phyloP scores from a whole-genome alignment of 2,329 filamentous ascomycete species.

The Exserohilum rostratum region DNA sequence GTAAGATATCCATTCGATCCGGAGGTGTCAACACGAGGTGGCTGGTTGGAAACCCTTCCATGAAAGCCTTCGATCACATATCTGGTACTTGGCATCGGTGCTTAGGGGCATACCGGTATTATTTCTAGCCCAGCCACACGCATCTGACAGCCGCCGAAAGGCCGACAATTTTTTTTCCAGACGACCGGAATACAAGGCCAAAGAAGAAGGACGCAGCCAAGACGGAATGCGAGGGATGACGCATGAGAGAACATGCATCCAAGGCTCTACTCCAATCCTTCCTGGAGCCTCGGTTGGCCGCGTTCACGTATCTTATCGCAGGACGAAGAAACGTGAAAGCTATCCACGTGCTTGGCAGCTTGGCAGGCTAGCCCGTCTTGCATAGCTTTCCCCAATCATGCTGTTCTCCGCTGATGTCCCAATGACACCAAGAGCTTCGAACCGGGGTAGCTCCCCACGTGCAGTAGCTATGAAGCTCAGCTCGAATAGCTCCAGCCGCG shows the following conservation, averaged over 20 bases:
- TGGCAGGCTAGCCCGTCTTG: conserved; percentile 24
- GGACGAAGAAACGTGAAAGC: conserved; percentile 23
- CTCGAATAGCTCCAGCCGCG: conserved; percentile 17
- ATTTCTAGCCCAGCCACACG: neutral
- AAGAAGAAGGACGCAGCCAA: conserved; percentile 13
- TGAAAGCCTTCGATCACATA: neutral
- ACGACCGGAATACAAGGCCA: neutral
- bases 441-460: conserved; percentile 33
- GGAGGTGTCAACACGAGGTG: neutral
- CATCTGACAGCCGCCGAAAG: neutral
- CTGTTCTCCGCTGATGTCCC: conserved; percentile 11
- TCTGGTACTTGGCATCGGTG: neutral
- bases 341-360: conserved; percentile 23
- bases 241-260: conserved; percentile 1
- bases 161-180: neutral
- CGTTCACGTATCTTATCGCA: conserved; percentile 19
- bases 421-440: conserved; percentile 13
- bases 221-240: conserved; percentile 5
- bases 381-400: conserved; percentile 12
- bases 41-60: neutral
- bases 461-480: conserved; percentile 26
- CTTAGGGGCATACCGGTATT: neutral
- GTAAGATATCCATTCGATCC: too few relatives aligned
- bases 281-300: conserved; percentile 5
- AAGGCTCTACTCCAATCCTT: conserved; percentile 7